phyloP scores from a whole-genome alignment of 1,284 basidiomycete genomes.

The Ustilago cynodontis region DNA sequence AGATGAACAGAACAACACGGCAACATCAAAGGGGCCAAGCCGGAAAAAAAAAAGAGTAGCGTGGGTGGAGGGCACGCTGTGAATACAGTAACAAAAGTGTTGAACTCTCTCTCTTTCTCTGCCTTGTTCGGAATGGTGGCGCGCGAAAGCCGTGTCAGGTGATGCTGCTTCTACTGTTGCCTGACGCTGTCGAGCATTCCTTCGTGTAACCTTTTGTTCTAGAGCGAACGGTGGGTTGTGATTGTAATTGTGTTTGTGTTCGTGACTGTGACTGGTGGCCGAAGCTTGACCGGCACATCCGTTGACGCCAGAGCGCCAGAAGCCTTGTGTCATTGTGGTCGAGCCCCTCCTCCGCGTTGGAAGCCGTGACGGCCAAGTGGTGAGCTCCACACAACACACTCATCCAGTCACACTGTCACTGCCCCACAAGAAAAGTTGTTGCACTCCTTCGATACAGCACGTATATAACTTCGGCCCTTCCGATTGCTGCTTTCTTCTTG shows the following conservation, averaged over 20 bases:
- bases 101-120: too few species aligned
- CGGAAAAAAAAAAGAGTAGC: background rate
- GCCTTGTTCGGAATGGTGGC: slow-evolving; percentile 17
- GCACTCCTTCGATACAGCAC: background rate
- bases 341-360: background rate
- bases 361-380: background rate
- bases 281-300: slow-evolving; percentile 29
- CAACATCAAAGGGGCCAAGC: background rate
- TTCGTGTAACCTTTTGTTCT: slow-evolving; percentile 9
- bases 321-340: background rate
- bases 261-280: slow-evolving; percentile 3
- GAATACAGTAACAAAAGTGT: background rate
- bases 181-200: background rate
- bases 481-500: slow-evolving; percentile 5
- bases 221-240: too few species aligned
- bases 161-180: slow-evolving; percentile 29
- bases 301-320: slow-evolving; percentile 27
- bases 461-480: slow-evolving; percentile 37
- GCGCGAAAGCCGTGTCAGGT: slow-evolving; percentile 37
- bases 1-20: slow-evolving; percentile 7
- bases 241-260: background rate
- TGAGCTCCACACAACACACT: background rate
- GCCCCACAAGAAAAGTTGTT: slow-evolving; percentile 3
- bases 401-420: background rate
- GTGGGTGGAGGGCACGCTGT: slow-evolving; percentile 38